Evolutionary conservation across 2,329 filamentous ascomycete genomes (phyloP).

Genomic region (Nothophaeocryptopus gaeumannii): DNA sequence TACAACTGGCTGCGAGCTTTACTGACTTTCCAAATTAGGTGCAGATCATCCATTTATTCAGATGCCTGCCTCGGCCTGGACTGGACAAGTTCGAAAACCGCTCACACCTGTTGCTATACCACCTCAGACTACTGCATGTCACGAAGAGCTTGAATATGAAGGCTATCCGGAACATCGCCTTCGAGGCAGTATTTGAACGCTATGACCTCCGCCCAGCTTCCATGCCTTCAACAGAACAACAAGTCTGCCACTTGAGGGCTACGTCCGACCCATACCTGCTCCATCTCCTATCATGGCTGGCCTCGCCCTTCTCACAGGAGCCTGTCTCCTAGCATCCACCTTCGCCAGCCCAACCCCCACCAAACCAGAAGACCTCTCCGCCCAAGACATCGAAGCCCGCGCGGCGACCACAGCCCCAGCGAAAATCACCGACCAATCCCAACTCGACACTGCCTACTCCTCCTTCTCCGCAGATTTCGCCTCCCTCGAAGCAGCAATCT

Average conservation of each 20-base stretch:
- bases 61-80: too few species aligned
- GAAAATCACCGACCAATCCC: constrained; percentile 18
- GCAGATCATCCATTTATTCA: too few species aligned
- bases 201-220: too few species aligned
- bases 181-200: too few species aligned
- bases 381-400: constrained; percentile 10
- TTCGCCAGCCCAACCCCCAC: constrained; percentile 20
- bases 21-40: too few species aligned
- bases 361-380: constrained; percentile 8
- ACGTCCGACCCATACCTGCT: background rate
- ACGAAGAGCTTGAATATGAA: background rate
- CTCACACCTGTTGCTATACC: background rate
- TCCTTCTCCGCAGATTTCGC: constrained; percentile 13
- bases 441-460: constrained; percentile 18
- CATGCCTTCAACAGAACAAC: too few species aligned
- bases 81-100: too few species aligned
- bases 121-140: constrained; percentile 1
- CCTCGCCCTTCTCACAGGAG: constrained; percentile 5
- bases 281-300: constrained; percentile 2
- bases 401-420: constrained; percentile 5
- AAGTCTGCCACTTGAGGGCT: background rate
- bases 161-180: background rate
- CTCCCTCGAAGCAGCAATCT: constrained; percentile 17
- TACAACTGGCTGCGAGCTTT: too few species aligned
- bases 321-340: constrained; percentile 12